phyloP scores from a whole-genome alignment of 2,329 filamentous ascomycete species.

The Fusarium pseudonygamai region DNA sequence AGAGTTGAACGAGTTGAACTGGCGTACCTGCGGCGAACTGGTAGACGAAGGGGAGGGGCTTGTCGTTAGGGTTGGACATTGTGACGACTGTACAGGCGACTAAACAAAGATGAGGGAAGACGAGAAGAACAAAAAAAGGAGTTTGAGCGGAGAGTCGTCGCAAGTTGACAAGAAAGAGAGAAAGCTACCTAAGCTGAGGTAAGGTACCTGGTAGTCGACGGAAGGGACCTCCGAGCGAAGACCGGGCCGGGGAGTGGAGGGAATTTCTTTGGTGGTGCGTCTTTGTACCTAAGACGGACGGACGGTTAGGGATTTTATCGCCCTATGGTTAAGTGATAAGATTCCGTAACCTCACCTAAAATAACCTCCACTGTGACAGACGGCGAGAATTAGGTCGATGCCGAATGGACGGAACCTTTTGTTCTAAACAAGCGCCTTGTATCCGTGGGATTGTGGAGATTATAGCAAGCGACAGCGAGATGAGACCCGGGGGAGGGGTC shows the following conservation, averaged over 20 bases:
- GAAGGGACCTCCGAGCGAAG: slow-evolving; percentile 41
- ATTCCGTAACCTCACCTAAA: slow-evolving; percentile 12
- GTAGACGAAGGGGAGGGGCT: slow-evolving; percentile 91
- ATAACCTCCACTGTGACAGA: neutral
- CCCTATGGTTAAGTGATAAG: slow-evolving; percentile 35
- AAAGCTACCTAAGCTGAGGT: neutral
- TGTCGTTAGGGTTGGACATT: slow-evolving; percentile 57
- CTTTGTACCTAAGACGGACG: too few species aligned
- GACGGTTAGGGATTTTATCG: slow-evolving; percentile 37
- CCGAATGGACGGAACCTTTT: slow-evolving; percentile 17
- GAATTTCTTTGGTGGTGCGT: slow-evolving; percentile 43
- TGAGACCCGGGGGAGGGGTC: slow-evolving; percentile 31
- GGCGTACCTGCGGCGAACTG: slow-evolving; percentile 88
- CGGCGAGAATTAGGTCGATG: slow-evolving; percentile 16
- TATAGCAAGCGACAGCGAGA: neutral
- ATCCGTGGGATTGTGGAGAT: slow-evolving; percentile 24
- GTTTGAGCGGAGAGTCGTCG: slow-evolving; percentile 25
- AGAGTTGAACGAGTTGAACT: slow-evolving; percentile 6
- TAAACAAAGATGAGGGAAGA: neutral
- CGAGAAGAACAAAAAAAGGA: slow-evolving; percentile 11
- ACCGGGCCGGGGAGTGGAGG: slow-evolving; percentile 42
- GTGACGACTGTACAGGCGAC: slow-evolving; percentile 24
- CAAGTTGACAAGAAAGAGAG: slow-evolving; percentile 9
- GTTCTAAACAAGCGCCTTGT: slow-evolving; percentile 2
- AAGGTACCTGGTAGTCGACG: too few species aligned